These are phyloP conservation scores for Phytopythium aichiense DNA, from an alignment of 352 stramenopile genomes.

Conservation along the genomic window DNA sequence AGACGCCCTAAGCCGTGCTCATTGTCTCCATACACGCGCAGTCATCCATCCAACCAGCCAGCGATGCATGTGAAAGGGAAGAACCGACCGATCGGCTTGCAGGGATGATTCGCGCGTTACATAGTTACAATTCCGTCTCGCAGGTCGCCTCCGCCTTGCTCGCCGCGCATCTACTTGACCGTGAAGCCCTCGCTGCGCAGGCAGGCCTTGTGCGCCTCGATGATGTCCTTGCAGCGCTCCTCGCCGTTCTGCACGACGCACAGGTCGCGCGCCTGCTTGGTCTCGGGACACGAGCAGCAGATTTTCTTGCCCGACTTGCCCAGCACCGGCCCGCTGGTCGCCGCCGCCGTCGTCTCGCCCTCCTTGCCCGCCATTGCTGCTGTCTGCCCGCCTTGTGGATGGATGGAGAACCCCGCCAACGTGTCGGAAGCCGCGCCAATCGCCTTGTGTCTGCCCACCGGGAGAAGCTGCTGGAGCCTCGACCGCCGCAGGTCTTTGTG, in stretches of 20 bases:
- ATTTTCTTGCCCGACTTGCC: conserved; percentile 98
- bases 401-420: neutral
- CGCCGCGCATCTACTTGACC: conserved; percentile 63
- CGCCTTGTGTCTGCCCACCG: neutral
- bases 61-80: neutral
- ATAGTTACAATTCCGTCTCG: neutral
- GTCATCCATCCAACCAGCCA: neutral
- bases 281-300: conserved; percentile 97
- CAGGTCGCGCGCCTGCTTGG: conserved; percentile 91
- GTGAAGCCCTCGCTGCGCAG: conserved; percentile 95
- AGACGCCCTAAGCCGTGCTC: neutral
- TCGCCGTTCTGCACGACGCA: conserved; percentile 92
- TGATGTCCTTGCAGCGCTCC: conserved; percentile 92
- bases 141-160: neutral
- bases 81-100: neutral
- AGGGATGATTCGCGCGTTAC: neutral
- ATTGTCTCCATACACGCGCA: no score
- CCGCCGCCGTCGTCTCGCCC: conserved; percentile 15
- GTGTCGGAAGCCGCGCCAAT: neutral
- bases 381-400: neutral
- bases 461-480: neutral
- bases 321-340: conserved; percentile 40
- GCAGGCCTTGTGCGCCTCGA: conserved; percentile 97
- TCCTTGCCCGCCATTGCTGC: conserved; percentile 47
- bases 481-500: conserved; percentile 2